Evolutionary conservation across 2,329 filamentous ascomycete species (phyloP).

Genomic region (Aspergillus uvarum): DNA sequence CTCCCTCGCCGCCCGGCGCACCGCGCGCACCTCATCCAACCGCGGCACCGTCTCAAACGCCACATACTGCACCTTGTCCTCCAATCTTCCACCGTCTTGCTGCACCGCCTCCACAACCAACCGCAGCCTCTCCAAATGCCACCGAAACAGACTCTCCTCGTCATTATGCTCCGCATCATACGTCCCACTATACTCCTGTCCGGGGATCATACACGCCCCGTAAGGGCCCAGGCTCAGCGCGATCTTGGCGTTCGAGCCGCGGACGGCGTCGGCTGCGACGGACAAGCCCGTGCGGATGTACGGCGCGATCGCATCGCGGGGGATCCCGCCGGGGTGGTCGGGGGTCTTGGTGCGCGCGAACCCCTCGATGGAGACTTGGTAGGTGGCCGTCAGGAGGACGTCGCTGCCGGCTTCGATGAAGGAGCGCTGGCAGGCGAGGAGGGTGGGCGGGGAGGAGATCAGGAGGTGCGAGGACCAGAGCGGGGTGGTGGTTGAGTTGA

Average conservation of each 20-base stretch:
- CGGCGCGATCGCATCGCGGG: constrained; percentile 37
- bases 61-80: constrained; percentile 50
- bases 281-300: constrained; percentile 45
- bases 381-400: constrained; percentile 66
- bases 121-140: constrained; percentile 58
- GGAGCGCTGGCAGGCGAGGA: constrained; percentile 56
- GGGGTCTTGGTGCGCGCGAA: constrained; percentile 53
- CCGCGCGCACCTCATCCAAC: constrained; percentile 61
- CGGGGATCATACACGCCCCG: constrained; percentile 65
- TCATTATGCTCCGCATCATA: constrained; percentile 56
- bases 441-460: constrained; percentile 52
- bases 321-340: constrained; percentile 48
- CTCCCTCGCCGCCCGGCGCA: constrained; percentile 48
- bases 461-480: constrained; percentile 69
- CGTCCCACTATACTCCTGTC: constrained; percentile 63
- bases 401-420: constrained; percentile 60
- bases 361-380: constrained; percentile 61
- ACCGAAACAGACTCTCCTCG: constrained; percentile 49
- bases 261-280: constrained; percentile 38
- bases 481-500: constrained; percentile 50
- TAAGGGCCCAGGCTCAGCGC: constrained; percentile 66
- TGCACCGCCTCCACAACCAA: constrained; percentile 49
- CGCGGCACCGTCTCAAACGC: constrained; percentile 67
- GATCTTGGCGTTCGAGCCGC: constrained; percentile 15
- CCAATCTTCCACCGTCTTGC: constrained; percentile 25